phyloP scores from a whole-genome alignment of 306 rosid genomes.

The Hippophae gyantsensis region DNA sequence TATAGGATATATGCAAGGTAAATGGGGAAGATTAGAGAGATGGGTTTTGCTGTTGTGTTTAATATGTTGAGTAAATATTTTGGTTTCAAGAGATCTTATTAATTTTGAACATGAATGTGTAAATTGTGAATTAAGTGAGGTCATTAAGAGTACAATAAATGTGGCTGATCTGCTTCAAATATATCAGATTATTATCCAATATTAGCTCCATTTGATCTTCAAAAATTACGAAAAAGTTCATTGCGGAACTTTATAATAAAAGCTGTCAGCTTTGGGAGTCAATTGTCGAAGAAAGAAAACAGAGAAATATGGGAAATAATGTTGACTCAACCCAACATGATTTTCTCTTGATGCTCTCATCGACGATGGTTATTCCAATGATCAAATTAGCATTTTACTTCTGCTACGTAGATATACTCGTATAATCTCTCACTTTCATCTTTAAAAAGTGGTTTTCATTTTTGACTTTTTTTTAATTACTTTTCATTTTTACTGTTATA shows the following conservation, averaged over 20 bases:
- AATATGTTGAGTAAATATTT: constrained; percentile 1
- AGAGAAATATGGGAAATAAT: background rate
- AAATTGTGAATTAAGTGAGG: background rate
- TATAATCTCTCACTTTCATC: too few relatives aligned
- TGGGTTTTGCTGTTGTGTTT: background rate
- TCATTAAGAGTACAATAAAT: background rate
- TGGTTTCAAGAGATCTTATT: constrained; percentile 9
- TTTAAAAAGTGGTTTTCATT: too few relatives aligned
- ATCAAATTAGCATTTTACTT: background rate
- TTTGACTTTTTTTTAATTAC: too few relatives aligned
- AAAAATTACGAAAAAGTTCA: background rate
- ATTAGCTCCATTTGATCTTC: constrained; percentile 7
- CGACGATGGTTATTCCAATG: background rate
- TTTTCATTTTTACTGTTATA: too few relatives aligned
- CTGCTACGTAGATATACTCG: background rate
- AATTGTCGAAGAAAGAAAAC: background rate
- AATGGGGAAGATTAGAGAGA: background rate
- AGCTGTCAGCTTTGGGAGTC: background rate
- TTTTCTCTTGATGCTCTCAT: constrained; percentile 8
- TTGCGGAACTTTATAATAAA: background rate
- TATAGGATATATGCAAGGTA: background rate
- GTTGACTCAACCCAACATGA: background rate
- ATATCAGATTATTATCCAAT: constrained; percentile 1
- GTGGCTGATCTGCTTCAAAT: constrained; percentile 7
- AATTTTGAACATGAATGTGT: background rate